Base-by-base conservation (phyloP, 208 protist species). In the Acanthamoeba lenticulata region DNA sequence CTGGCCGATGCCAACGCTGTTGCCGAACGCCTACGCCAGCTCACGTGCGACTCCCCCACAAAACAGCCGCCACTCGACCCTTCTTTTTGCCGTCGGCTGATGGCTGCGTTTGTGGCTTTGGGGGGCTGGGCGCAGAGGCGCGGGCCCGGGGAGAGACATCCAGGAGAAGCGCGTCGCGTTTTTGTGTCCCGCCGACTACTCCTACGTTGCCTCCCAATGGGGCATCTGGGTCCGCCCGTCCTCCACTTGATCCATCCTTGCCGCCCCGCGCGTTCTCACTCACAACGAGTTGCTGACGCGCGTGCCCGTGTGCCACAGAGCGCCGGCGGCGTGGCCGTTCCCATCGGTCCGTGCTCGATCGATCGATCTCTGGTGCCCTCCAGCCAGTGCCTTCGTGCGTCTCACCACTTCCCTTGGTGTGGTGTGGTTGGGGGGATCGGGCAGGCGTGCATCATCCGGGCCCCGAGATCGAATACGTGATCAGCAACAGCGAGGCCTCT, bases 381-480 rank as follows among this genome's bases (percentile, higher is more conserved):
- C 11, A 32, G 6, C 11, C 74, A 47, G 13, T 52, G 40, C 4
- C 45, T 52, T 15, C 9, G 15, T 15, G 9, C 45, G 15, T 15
- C 45, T 52, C 45, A 52, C 45, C 45, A 15, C 15, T 52, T 15
- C 9, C 45, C 45, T 52, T 52, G 45, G 5, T 52, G 45, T 52
- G 29, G 40, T 32, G 17, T 52, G 45, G 45, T 5, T 5, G 45
- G 45, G 45, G 45, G 45, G 45, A 9, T 32, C 36, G 36, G 29
- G 27, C 74, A 90, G 83, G 83, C 3, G 85, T 91, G 57, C 44
- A 91, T 34, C 85, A 91, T 67, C 85, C 85, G 27, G 32, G 32
- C 15, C 85, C 85, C 57, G 89, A 93, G 42, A 24, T 93, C 38
- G 89, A 93, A 60, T 79, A 93, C 57, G 89, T 93, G 15, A 60